These are phyloP conservation scores for Cyamopsis tetragonoloba DNA, from an alignment of 306 rosid genomes.

Conservation along the genomic window DNA sequence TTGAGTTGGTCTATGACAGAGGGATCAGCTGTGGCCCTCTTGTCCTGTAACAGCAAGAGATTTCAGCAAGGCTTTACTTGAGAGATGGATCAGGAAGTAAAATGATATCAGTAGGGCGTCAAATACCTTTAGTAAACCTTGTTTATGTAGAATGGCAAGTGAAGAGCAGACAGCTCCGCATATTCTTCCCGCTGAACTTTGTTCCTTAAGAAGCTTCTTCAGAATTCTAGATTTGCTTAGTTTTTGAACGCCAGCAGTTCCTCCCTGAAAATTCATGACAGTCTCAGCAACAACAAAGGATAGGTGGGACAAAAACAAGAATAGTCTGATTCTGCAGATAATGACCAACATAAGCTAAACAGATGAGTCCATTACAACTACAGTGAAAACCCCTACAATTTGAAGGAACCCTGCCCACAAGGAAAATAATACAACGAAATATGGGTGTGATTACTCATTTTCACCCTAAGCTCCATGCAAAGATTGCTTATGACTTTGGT, in stretches of 20 bases:
- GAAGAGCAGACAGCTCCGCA: constrained; percentile 82
- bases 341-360: constrained; percentile 3
- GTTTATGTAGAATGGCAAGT: constrained; percentile 54
- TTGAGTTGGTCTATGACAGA: constrained; percentile 35
- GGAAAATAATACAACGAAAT: background rate
- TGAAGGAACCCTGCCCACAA: background rate
- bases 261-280: constrained; percentile 56
- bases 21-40: constrained; percentile 58
- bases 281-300: constrained; percentile 15
- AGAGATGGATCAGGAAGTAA: constrained; percentile 16
- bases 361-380: background rate
- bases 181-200: constrained; percentile 60
- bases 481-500: background rate
- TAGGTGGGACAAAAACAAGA: background rate
- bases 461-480: background rate
- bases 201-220: constrained; percentile 78
- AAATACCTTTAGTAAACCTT: constrained; percentile 81
- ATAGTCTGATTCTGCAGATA: background rate
- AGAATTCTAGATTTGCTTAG: constrained; percentile 69
- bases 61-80: background rate
- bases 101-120: background rate
- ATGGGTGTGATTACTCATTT: background rate
- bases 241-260: constrained; percentile 53
- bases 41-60: constrained; percentile 48
- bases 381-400: background rate